phyloP scores from a whole-genome alignment of 352 stramenopile species.

The Pythium chondricola region DNA sequence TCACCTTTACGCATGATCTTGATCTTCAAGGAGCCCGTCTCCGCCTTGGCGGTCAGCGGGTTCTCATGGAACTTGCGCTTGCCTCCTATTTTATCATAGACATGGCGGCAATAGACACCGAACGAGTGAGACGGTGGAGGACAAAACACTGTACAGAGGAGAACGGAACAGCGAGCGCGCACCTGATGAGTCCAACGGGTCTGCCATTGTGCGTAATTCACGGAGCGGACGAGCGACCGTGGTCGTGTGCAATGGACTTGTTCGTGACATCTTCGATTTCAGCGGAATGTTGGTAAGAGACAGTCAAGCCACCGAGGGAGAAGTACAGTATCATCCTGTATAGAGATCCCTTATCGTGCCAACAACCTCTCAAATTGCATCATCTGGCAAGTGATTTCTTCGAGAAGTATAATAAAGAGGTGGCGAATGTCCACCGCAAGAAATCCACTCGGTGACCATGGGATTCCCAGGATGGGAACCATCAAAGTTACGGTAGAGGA shows the following conservation, averaged over 20 bases:
- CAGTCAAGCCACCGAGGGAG: too few species aligned
- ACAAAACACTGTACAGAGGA: constrained; percentile 1
- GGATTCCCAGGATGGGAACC: too few species aligned
- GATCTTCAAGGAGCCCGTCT: constrained; percentile 69
- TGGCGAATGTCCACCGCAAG: too few species aligned
- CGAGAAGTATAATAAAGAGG: too few species aligned
- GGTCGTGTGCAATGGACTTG: too few species aligned
- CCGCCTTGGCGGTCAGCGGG: constrained; percentile 64
- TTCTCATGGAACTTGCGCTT: constrained; percentile 79
- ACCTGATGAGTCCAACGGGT: constrained; percentile 14
- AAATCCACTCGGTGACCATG: background rate
- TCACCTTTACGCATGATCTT: constrained; percentile 70
- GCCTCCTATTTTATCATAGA: constrained; percentile 17
- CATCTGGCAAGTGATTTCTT: background rate
- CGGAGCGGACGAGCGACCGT: too few species aligned
- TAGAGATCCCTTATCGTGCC: too few species aligned
- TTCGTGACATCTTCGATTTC: constrained; percentile 8
- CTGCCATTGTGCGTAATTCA: constrained; percentile 7
- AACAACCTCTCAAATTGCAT: background rate
- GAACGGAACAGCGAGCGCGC: background rate
- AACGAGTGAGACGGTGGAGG: constrained; percentile 6
- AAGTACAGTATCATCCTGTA: too few species aligned
- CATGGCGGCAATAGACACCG: background rate
- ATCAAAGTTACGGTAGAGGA: too few species aligned
- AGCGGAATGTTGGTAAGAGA: constrained; percentile 20